A percentile compares a stretch with the other conserved stretches of the same genome.
phyloP scores from a whole-genome alignment of 2,329 filamentous ascomycete genomes.

The Helotiales sp. region DNA sequence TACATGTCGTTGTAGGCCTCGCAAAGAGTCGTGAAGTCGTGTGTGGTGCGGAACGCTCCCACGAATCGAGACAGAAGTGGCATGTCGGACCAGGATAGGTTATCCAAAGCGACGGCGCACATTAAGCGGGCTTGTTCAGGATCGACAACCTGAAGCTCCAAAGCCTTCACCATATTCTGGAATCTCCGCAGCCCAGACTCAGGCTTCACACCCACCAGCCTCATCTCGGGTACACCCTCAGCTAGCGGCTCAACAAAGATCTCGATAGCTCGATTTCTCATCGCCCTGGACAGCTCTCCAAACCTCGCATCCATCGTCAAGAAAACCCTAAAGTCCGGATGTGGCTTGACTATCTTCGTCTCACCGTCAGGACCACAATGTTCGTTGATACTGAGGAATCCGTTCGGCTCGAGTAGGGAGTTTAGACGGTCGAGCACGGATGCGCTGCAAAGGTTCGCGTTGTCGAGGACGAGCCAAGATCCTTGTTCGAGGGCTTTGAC shows the following conservation, averaged over 20 bases:
- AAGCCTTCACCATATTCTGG: slow-evolving; percentile 29
- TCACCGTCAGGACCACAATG: slow-evolving; percentile 83
- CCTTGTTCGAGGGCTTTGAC: slow-evolving; percentile 85
- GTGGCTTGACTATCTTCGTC: slow-evolving; percentile 78
- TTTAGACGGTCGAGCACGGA: slow-evolving; percentile 95
- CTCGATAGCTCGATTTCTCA: slow-evolving; percentile 94
- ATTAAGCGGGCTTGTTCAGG: slow-evolving; percentile 23
- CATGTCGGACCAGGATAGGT: slow-evolving; percentile 42
- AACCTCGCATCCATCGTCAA: slow-evolving; percentile 90
- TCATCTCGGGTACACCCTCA: neutral
- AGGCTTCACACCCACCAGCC: slow-evolving; percentile 2
- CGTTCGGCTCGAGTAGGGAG: slow-evolving; percentile 89
- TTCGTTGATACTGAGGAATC: slow-evolving; percentile 88
- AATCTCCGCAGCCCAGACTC: slow-evolving; percentile 42
- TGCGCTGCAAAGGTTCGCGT: slow-evolving; percentile 94
- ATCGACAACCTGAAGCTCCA: slow-evolving; percentile 19
- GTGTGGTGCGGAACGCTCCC: slow-evolving; percentile 16
- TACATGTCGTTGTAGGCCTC: slow-evolving; percentile 36
- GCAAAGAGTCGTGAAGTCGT: slow-evolving; percentile 6
- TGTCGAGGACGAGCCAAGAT: slow-evolving; percentile 93
- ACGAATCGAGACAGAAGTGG: slow-evolving; percentile 39
- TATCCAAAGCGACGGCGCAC: slow-evolving; percentile 39
- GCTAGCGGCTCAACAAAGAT: slow-evolving; percentile 68
- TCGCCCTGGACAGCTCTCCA: slow-evolving; percentile 92
- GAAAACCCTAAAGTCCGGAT: slow-evolving; percentile 89